These are phyloP conservation scores for Thielaviopsis punctulata DNA, from an alignment of 2,329 filamentous ascomycete species.

Conservation along the genomic window DNA sequence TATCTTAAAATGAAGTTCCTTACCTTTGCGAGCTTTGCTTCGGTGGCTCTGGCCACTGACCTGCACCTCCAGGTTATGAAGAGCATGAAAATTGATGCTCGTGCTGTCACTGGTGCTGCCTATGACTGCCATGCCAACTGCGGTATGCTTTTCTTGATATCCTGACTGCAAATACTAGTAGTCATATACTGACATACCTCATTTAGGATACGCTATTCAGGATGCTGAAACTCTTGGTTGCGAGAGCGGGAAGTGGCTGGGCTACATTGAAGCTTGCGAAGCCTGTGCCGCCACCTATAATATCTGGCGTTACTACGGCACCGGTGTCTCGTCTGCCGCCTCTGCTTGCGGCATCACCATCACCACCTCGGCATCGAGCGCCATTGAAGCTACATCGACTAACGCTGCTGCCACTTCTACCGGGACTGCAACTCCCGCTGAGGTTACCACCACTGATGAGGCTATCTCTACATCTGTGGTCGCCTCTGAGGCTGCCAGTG, in stretches of 20 bases:
- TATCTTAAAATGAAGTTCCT: conserved; percentile 3
- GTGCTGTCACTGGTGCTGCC: conserved; percentile 4
- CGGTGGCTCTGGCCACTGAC: not conserved
- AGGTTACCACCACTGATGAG: not conserved
- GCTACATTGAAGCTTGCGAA: conserved; percentile 26
- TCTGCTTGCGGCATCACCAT: conserved; percentile 18
- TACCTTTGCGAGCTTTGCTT: conserved; percentile 1
- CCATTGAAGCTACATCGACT: not conserved
- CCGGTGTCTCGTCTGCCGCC: conserved; percentile 22
- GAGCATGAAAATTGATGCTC: not conserved
- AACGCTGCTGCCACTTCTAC: not conserved
- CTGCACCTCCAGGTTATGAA: conserved; percentile 4
- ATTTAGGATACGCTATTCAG: conserved; percentile 18
- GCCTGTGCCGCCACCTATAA: conserved; percentile 25
- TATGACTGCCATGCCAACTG: conserved; percentile 32
- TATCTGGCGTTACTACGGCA: conserved; percentile 28
- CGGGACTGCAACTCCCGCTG: not conserved
- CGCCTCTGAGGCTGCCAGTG: not conserved
- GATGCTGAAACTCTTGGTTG: conserved; percentile 16
- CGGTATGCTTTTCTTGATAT: conserved; percentile 21
- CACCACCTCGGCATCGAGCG: not conserved
- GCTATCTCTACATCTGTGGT: no score
- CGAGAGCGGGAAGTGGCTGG: conserved; percentile 22
- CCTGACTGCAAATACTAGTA: not conserved
- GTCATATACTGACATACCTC: not conserved